Base-by-base conservation (phyloP, 2,329 filamentous ascomycete species). In the Akanthomyces muscarius region DNA sequence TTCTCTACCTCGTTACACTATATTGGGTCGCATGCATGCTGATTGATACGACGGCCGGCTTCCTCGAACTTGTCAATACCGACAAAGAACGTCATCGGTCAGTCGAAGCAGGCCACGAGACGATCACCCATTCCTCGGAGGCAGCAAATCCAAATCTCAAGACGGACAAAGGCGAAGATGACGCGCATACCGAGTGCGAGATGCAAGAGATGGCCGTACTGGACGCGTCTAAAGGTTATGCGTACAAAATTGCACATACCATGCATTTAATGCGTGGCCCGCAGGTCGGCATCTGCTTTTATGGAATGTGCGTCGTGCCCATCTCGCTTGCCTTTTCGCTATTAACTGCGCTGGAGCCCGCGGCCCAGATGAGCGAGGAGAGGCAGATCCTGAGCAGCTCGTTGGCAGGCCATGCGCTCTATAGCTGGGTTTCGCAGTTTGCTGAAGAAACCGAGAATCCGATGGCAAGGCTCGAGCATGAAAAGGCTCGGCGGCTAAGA, bases 21-120 rank as follows among this genome's bases (percentile, higher is more conserved):
- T 55, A 55, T 25, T 55, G 52, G 52, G n/a, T 6, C 33, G 33
- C 52, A 14, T 55, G 18, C 21, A 55, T 55, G 28, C 52, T 55
- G 21, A 41, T 55, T 23, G 52, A 38, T 6, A 55, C 52, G 36
- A 38, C 52, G 16, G 13, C 21, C n/a, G 52, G 52, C 5, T 41
- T 55, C 21, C 33, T 55, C 10, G 10, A 55, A 4, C 36, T 38
- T 30, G 10, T 55, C 33, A 41, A 16, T 1, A 23, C 21, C 36
- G 30, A 25, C 23, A 6, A 16, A 16, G 38, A 4, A 1, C 38
- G 38, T 5, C 38, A 41, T 41, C 38, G 2, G 14, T 41, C 38
- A 1, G 38, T 16, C 11, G 14, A 41, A 16, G 38, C 38, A 16
- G 14, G 14, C 4, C 38, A 14, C 14, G 38, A 41, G 2, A 25